Evolutionary conservation across 2,329 filamentous ascomycete species (phyloP), one percentile per base, ranked within the genome.

Genomic region (Cercospora brassicicola): DNA sequence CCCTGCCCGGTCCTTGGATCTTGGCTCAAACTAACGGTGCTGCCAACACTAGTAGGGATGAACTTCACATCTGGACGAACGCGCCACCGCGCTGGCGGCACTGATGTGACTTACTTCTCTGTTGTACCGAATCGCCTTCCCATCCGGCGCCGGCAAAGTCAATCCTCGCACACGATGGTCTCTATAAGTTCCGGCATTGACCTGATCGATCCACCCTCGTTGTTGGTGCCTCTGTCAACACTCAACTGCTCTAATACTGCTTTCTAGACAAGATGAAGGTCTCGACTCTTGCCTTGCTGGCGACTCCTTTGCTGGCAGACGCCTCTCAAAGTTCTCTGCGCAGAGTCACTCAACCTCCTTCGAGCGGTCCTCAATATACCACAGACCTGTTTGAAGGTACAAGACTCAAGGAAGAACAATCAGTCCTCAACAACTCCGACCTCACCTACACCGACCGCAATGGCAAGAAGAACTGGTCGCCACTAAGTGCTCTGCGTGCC

Each of bases 401-500:
- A n/a, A 67, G 73, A n/a, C 65, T 71, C 36, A 71, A 75, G 65
- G 68, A 75, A 57, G 64, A 74, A 28, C 56, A 75, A 33, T 69
- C 72, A 3, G 56, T 67, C 2, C 69, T 76, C 23, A 77, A 77
- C 69, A 74, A 74, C 60, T 75, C 73, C 8, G 74, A 77, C 33
- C 67, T 77, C 53, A 72, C 67, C 18, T 77, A 77, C 66, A 76
- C 75, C 7, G 70, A 70, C 56, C 70, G 73, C 39, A 75, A 77
- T 67, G 75, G 75, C 62, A 73, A 71, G 68, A 70, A 68, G 42
- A 71, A 75, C 62, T 76, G 73, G 62, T 73, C 75, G 59, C 75
- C 75, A n/a, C 67, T 75, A 7, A 73, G 75, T 13, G 74, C 75
- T 33, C 73, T 75, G 77, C 82, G 87, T 66, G 78, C 86, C 36